Base-by-base conservation (phyloP, 2,329 filamentous ascomycete species). In the Leptosphaerulina australis region DNA sequence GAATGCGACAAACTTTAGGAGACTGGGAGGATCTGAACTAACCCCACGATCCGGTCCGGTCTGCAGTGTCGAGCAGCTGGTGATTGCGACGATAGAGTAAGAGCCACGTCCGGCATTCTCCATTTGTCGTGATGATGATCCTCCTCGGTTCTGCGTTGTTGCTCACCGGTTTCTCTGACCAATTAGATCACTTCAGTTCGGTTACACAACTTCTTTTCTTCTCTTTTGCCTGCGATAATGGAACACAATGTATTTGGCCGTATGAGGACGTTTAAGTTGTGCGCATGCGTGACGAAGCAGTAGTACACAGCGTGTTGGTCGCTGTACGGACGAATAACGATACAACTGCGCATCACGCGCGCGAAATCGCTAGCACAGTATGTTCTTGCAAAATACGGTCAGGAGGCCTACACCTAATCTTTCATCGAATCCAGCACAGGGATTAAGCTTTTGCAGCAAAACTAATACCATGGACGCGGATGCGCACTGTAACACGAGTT, bases 131-230 rank as follows among this genome's bases (percentile, higher is more conserved):
- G 38, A 18, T 25, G 38, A 18, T 44, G 44, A 44, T 44, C 38
- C 37, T 52, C 30, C 39, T 30, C 21, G 22, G 31, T 38, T 35
- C 24, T 48, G 50, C 50, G 34, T 39, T 43, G 24, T 29, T 15
- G 22, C 31, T 48, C 50, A 53, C 50, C 44, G 50, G 50, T 53
- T 53, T 40, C 14, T 1, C 20, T 24, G 24, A 18, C 58, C 58
- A 59, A 59, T 61, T 39, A 58, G 24, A 26, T 26, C 20, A 26
- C 15, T 18, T 10, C 14, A 25, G 9, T 30, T 41, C 12, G 25
- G 51, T 40, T 58, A 37, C 41, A 48, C 38, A 38, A 38, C 26
- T 47, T 36, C n/a, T 20, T 40, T 41, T 30, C 35, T 38, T 45
- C 39, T 45, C 35, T 28, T 28, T 53, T 44, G 46, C 18, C 31